Percentiles rank a stretch among this genome's conserved stretches.
phyloP scores from a whole-genome alignment of 2,329 filamentous ascomycete species.

The Clonostachys byssicola region DNA sequence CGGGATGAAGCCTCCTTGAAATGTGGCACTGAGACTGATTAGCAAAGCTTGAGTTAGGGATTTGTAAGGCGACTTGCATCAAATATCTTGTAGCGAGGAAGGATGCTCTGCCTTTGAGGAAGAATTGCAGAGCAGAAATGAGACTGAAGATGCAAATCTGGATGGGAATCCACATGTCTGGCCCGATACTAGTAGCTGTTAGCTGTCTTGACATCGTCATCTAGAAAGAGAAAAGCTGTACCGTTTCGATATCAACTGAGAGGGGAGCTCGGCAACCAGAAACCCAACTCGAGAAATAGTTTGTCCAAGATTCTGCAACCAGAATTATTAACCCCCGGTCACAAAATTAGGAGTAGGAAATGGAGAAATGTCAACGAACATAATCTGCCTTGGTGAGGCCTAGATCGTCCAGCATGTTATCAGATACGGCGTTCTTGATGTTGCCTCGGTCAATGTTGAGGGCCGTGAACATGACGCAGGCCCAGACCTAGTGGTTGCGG shows the following conservation, averaged over 20 bases:
- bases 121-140: conserved; percentile 23
- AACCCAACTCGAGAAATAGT: conserved; percentile 30
- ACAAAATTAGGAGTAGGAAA: too few species aligned
- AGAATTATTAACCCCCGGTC: background rate
- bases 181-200: conserved; percentile 23
- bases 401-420: conserved; percentile 25
- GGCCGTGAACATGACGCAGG: conserved; percentile 24
- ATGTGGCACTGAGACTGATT: conserved; percentile 23
- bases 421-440: conserved; percentile 25
- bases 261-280: conserved; percentile 47
- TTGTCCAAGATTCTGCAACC: conserved; percentile 19
- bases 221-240: conserved; percentile 7
- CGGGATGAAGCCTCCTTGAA: conserved; percentile 53
- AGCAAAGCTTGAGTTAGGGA: background rate
- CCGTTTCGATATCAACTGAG: conserved; percentile 42
- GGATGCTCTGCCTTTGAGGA: conserved; percentile 20
- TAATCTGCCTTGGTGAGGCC: conserved; percentile 17
- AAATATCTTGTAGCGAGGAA: conserved; percentile 23
- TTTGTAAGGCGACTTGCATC: conserved; percentile 12
- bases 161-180: conserved; percentile 45
- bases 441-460: conserved; percentile 29
- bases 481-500: conserved; percentile 15
- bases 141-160: conserved; percentile 29
- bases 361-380: conserved; percentile 9
- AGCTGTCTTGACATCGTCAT: conserved; percentile 1